Conservation (phyloP, 2,329 filamentous ascomycete genomes). For the Magnaporthiopsis incrustans region DNA sequence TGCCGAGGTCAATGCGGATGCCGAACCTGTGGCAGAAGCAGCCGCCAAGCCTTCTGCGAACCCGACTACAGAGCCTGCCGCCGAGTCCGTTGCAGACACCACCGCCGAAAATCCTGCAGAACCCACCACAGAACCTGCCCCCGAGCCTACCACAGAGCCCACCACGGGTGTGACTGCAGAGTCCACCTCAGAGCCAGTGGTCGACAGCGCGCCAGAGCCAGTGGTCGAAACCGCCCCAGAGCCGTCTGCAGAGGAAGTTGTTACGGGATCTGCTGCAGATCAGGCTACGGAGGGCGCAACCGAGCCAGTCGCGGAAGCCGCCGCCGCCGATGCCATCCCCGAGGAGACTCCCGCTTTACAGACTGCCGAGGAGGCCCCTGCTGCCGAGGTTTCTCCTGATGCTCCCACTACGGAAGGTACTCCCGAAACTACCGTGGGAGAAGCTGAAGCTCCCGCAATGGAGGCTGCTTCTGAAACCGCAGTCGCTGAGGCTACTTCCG, state of each 20-base stretch:
- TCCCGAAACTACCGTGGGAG: background rate
- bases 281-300: background rate
- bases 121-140: background rate
- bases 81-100: background rate
- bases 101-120: constrained; percentile 1
- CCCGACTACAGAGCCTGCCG: background rate
- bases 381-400: background rate
- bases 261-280: background rate
- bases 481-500: background rate
- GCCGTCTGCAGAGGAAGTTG: background rate
- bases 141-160: background rate
- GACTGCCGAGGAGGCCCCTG: background rate
- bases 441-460: background rate
- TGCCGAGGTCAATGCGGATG: background rate
- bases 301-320: background rate
- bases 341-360: background rate
- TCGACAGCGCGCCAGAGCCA: background rate
- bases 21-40: background rate
- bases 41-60: background rate
- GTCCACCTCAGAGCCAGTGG: background rate
- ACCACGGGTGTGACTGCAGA: background rate
- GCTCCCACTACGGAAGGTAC: background rate
- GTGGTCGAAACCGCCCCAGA: background rate
- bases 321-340: background rate
- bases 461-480: background rate